Base-by-base conservation (phyloP, 345 rosid species). In the Eucalyptus curtisii region DNA sequence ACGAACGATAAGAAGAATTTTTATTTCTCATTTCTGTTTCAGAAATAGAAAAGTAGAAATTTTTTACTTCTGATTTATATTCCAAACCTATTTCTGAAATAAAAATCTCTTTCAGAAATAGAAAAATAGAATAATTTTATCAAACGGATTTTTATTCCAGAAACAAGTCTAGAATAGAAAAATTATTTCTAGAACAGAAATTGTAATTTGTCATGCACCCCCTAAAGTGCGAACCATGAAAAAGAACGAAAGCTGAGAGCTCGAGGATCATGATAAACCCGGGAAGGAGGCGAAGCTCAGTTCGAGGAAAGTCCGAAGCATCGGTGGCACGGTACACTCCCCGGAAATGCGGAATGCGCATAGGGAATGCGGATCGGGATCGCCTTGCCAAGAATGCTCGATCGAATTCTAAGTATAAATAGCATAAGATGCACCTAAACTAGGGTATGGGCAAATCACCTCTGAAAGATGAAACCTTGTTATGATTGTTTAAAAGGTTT, bases 21-120 rank as follows among this genome's bases (percentile, higher is more conserved):
- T 50, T 50, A 16, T 49, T 50, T 50, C 1, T 3, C 6, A 50
- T 6, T 6, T 50, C 1, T 50, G 0, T 16, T 50, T 0, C 1
- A 3, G 1, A 50, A 50, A 50, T 50, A 50, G 0, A 50, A 50
- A 49, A 49, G 7, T 49, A 6, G 15, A 49, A 49, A 49, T 1
- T 6, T 2, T 6, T 50, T 6, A 49, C 53, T 49, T 49, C 8
- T 14, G 0, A 16, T 50, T 50, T 50, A 50, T 50, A 16, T 16
- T 50, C 2, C 53, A 50, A 50, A 50, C 7, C 2, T 50, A 50
- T 50, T 50, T 49, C 1, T 1, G 1, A 0, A 50, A 50, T 0
- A 50, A 50, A 50, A 50, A 50, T 6, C 20, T 6, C 16, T 50
- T 50, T 0, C 6, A 50, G 3, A 50, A 50, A 6, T 50, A 6